These are phyloP conservation scores for Euphrasia confusa DNA, from an alignment of 257 asterid species.

Conservation along the genomic window DNA sequence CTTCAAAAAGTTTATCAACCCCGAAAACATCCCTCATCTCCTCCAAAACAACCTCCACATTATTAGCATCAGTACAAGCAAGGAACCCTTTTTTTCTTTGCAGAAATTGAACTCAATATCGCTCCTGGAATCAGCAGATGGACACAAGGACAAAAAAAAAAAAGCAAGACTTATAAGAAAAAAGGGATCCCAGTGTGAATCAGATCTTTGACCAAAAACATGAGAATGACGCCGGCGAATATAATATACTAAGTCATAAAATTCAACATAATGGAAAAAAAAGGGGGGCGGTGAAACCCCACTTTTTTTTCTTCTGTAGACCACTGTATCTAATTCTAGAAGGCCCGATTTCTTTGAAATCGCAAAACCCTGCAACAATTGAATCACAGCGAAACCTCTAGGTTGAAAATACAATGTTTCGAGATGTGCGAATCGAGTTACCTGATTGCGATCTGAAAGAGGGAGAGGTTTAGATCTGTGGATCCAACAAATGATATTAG, in stretches of 20 bases:
- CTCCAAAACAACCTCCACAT: constrained; percentile 46
- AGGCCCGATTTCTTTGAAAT: constrained; percentile 34
- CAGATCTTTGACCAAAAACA: constrained; percentile 33
- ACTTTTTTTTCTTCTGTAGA: constrained; percentile 27
- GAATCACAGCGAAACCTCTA: constrained; percentile 13
- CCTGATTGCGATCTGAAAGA: constrained; percentile 62
- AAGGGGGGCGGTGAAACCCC: constrained; percentile 30
- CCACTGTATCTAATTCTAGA: constrained; percentile 40
- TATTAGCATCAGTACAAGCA: constrained; percentile 30
- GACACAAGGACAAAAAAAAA: not conserved
- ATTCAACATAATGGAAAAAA: constrained; percentile 31
- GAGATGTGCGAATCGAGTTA: constrained; percentile 26
- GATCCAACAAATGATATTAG: constrained; percentile 45
- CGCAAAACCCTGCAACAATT: constrained; percentile 28
- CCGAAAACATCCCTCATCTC: constrained; percentile 78
- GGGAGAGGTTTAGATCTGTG: constrained; percentile 56
- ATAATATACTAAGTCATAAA: constrained; percentile 18
- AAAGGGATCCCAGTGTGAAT: constrained; percentile 24
- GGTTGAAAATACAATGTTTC: constrained; percentile 4
- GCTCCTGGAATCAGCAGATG: constrained; percentile 24
- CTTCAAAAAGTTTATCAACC: constrained; percentile 59
- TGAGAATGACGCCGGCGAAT: constrained; percentile 31
- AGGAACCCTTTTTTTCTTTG: not conserved
- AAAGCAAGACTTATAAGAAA: constrained; percentile 16
- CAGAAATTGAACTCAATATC: constrained; percentile 22